These are phyloP conservation scores for Ophiostoma tasmaniense DNA, from an alignment of 2,329 filamentous ascomycete genomes.

Conservation along the genomic window DNA sequence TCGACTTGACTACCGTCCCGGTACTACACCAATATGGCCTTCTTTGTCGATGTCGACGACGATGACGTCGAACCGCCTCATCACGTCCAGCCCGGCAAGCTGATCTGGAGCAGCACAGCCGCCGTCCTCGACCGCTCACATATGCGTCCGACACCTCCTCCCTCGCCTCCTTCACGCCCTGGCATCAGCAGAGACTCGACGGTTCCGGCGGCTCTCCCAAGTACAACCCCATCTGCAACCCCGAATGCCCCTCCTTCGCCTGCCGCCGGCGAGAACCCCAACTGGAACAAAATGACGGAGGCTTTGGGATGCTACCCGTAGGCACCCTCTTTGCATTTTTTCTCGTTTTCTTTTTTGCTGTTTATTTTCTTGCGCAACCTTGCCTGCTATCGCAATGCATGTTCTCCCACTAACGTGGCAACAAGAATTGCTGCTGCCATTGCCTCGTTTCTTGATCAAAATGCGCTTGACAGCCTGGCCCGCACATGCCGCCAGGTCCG, in stretches of 20 bases:
- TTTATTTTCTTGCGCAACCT: background rate
- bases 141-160: slow-evolving; percentile 12
- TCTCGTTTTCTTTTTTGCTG: slow-evolving; percentile 3
- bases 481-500: slow-evolving; percentile 74
- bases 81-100: slow-evolving; percentile 21
- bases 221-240: background rate
- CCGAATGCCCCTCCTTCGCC: background rate
- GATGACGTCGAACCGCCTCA: slow-evolving; percentile 27
- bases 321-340: slow-evolving; percentile 30
- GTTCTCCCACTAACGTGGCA: slow-evolving; percentile 7
- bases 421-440: slow-evolving; percentile 66
- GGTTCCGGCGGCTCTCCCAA: background rate
- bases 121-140: slow-evolving; percentile 13
- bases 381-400: background rate
- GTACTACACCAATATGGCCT: slow-evolving; percentile 23
- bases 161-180: slow-evolving; percentile 12
- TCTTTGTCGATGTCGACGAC: slow-evolving; percentile 29
- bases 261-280: slow-evolving; percentile 32
- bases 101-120: slow-evolving; percentile 21
- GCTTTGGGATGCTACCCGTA: slow-evolving; percentile 63
- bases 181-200: background rate
- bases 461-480: slow-evolving; percentile 75
- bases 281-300: slow-evolving; percentile 51
- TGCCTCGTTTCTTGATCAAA: slow-evolving; percentile 72
- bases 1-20: background rate